Base-by-base conservation (phyloP, 2,329 filamentous ascomycete species). In the Claviceps citrina region DNA sequence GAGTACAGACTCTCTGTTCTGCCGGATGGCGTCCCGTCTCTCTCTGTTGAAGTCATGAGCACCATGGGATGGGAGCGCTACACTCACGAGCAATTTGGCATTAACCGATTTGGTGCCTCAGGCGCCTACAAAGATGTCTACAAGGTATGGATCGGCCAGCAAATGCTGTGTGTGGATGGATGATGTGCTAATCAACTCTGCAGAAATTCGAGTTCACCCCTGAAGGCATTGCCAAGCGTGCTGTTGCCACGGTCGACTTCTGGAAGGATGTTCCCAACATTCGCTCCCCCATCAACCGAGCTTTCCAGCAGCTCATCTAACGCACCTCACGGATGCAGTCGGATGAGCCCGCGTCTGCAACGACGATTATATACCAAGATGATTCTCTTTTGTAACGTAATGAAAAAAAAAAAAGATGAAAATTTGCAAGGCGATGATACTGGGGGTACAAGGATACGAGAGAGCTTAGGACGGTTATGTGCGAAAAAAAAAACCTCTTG, bases 161-260 rank as follows among this genome's bases (percentile, higher is more conserved):
- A 7, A 4, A n/a, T n/a, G 16, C 18, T n/a, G 1, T 40, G 25
- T 15, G 26, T 12, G 5, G 22, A 24, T 31, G 26, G 19, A 27
- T 3, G 32, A 13, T 27, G 40, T 49, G 43, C 59, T 70, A 59
- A 69, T 59, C 54, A 52, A 28, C 38, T 42, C 38, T 58, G 54
- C 55, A 93, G 83, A 96, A 95, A 77, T 98, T 98, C 68, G 91
- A 96, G 67, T 96, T 98, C 73, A 98, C 89, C 37, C 84, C 91
- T 40, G 89, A 94, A 67, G 91, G 91, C 50, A 83, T 98, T 61
- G 72, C 84, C 68, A 95, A 96, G 82, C 86, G 91, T 55, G 91
- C 89, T 45, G 64, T 85, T 48, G 81, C 82, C 52, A 98, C 91
- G 48, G 70, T 96, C 56, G 78, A 96, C 61, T 98, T 95, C 78